Evolutionary conservation across 75 land plant genomes (phyloP), one percentile per base, ranked within the genome.

Genomic region (Cupressus sempervirens): DNA sequence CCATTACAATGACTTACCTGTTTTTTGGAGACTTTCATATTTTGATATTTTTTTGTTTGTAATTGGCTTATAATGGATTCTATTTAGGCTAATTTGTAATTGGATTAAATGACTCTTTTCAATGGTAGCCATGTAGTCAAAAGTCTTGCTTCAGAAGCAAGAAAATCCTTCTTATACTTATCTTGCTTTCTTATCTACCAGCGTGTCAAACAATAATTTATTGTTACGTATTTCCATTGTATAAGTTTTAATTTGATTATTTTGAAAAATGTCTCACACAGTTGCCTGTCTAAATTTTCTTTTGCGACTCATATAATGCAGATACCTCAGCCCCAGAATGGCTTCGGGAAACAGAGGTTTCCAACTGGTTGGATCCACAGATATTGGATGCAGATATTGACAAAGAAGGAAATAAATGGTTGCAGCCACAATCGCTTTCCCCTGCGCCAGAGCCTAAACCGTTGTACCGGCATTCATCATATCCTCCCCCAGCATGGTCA

Each of bases 321-420:
- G 95, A 88, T 88, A 86, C 92, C 56, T 91, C 90, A 48, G 86
- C 93, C 80, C 84, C 91, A 23, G 94, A 91, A 50, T 90, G 94
- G 92, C 68, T 87, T 32, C 93, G 86, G 30, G 94, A 91, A 32
- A 85, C 85, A 50, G 93, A 90, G 23, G 81, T 88, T 79, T 53
- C 86, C 84, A 88, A 83, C 70, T 92, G 95, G 97, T 62, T 87
- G 62, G 95, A 92, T 84, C 91, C 88, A 82, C 88, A 90, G 68
- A 86, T 90, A 81, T 67, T 89, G 84, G 94, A 92, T 82, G 79
- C 85, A 79, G 92, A 93, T 68, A 80, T 83, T 85, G 81, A 84
- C 54, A 83, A 88, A 67, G 93, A 93, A 67, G 91, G 88, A 14
- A 94, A 90, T 83, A 89, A 90, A 84, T 95, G 94, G 92, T 92